A percentile compares a stretch with the other conserved stretches of the same genome.
Conservation (phyloP, 2,329 filamentous ascomycete genomes). For the Coleophoma crateriformis region DNA sequence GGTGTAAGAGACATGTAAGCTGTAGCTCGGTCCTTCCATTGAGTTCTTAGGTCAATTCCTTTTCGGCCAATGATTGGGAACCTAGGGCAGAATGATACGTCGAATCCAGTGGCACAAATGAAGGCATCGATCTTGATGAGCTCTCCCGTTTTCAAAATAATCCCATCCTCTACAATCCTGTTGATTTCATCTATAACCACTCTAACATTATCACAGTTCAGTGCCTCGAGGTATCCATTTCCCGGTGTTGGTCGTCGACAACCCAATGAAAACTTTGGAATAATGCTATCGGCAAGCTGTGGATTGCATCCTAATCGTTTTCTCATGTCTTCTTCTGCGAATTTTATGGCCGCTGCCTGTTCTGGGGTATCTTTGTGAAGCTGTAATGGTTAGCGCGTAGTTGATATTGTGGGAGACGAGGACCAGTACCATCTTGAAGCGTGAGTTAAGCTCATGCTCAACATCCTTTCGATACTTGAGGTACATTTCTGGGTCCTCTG, state of each 20-base stretch:
- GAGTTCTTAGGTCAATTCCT: constrained; percentile 1
- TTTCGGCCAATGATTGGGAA: constrained; percentile 14
- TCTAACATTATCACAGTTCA: constrained; percentile 39
- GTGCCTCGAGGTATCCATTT: constrained; percentile 27
- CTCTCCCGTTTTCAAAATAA: constrained; percentile 21
- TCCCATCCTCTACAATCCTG: constrained; percentile 31
- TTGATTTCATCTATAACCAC: constrained; percentile 37
- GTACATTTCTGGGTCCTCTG: not conserved
- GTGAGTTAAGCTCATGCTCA: not conserved
- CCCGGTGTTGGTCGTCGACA: constrained; percentile 32
- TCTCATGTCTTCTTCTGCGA: not conserved
- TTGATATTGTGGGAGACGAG: not conserved
- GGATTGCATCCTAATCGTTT: not conserved
- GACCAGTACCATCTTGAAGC: not conserved
- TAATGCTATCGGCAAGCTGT: constrained; percentile 2
- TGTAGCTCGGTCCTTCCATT: constrained; percentile 7
- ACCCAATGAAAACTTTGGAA: constrained; percentile 34
- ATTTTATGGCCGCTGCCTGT: not conserved
- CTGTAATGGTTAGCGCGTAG: not conserved
- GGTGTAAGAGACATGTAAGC: constrained; percentile 7
- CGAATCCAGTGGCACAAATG: constrained; percentile 25
- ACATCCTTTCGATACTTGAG: not conserved
- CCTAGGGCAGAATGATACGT: constrained; percentile 14
- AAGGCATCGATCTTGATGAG: constrained; percentile 23
- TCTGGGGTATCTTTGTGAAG: not conserved